Evolutionary conservation across 2,329 filamentous ascomycete genomes (phyloP), one percentile per base, ranked within the genome.

Genomic region (Pseudogymnoascus verrucosus): DNA sequence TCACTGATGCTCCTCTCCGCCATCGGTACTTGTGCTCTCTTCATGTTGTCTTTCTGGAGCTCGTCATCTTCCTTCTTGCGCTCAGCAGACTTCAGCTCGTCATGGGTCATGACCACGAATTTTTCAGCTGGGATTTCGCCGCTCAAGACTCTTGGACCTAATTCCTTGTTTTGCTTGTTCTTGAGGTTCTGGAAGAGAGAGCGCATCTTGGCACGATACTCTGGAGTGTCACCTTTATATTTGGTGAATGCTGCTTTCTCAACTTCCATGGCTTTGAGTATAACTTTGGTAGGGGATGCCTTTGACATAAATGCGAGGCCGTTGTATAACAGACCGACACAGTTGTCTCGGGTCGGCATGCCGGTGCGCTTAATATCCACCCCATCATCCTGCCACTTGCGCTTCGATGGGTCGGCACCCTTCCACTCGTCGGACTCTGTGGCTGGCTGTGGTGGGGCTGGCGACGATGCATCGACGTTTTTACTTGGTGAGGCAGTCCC

Each of bases 111-210:
- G 71, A 80, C 79, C 64, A 96, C 92, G 70, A 99, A 96, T 37
- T 81, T 80, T 2, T 86, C 84, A 0, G 92, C 79, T 0, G 82
- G 69, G 65, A 98, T 90, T 28, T 89, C 84, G 65, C 89, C 91
- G 3, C 79, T 79, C 72, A 96, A 81, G 68, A 99, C 90, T 67
- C 87, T 85, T 66, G 82, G 81, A 62, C 92, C 88, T 47, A 99
- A 84, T 66, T 86, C 84, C 39, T 84, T 82, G 78, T 98, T 98
- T 67, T 87, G 89, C 78, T 90, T 93, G 79, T 91, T 91, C 81
- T 97, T 98, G 70, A 99, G 85, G 74, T 98, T 98, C 74, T 93
- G 87, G 78, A 91, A 98, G 21, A 99, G 85, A 19, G 91, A 96
- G 69, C 93, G 89, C 71, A 98, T 89, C 81, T 97, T 97, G 68